phyloP scores from a whole-genome alignment of 495 filamentous ascomycete genomes.

The Coniosporium apollinis region DNA sequence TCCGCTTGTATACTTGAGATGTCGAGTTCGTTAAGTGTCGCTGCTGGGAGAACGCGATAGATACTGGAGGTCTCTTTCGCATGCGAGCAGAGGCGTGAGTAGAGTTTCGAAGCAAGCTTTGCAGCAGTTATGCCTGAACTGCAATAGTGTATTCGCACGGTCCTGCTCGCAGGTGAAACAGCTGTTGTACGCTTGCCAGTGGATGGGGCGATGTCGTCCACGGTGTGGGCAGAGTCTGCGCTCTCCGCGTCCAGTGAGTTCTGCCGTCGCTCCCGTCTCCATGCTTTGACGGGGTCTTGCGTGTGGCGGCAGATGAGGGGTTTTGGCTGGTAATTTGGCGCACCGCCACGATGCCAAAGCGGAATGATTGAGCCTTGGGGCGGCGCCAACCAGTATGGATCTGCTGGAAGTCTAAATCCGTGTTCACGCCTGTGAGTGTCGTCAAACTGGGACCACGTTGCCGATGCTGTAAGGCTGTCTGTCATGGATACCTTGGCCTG shows the following conservation, averaged over 20 bases:
- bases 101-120: slow-evolving; percentile 13
- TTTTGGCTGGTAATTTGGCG: slow-evolving; percentile 19
- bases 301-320: slow-evolving; percentile 16
- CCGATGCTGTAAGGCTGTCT: slow-evolving; percentile 16
- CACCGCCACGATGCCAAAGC: slow-evolving; percentile 17
- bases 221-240: no score
- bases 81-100: background rate
- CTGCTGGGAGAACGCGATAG: slow-evolving; percentile 2
- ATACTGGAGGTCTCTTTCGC: no score
- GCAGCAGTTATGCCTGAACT: slow-evolving; percentile 14
- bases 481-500: slow-evolving; percentile 11
- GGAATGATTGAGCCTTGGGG: slow-evolving; percentile 20
- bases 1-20: slow-evolving; percentile 5
- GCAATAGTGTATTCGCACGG: slow-evolving; percentile 11
- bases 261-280: slow-evolving; percentile 11
- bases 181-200: background rate
- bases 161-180: no score
- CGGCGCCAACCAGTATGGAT: slow-evolving; percentile 19
- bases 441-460: slow-evolving; percentile 15
- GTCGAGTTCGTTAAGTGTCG: background rate
- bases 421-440: slow-evolving; percentile 12
- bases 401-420: slow-evolving; percentile 15
- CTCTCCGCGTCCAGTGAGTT: background rate
- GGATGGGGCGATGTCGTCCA: background rate
- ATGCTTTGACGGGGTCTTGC: slow-evolving; percentile 16